Percentiles rank a stretch among this genome's conserved stretches.
Conservation (phyloP, 495 filamentous ascomycete genomes). For the Aspergillus indologenus region DNA sequence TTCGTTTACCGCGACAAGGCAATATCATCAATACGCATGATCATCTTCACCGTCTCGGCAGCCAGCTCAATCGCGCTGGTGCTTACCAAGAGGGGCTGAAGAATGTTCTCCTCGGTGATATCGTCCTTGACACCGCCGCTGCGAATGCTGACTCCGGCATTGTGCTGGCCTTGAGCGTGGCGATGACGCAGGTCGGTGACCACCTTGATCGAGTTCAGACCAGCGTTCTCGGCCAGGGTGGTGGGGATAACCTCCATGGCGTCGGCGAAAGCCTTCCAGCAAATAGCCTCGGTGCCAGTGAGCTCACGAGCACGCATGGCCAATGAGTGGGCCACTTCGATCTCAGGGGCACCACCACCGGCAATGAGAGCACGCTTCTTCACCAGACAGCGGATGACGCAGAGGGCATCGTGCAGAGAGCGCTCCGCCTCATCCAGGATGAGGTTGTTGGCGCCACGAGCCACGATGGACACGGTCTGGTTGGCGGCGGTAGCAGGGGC, state of each 20-base stretch:
- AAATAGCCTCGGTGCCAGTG: conserved; percentile 90
- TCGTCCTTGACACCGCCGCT: conserved; percentile 92
- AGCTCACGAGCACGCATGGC: conserved; percentile 76
- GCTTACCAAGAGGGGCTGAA: conserved; percentile 93
- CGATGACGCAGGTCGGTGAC: conserved; percentile 95
- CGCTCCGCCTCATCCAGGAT: conserved; percentile 97
- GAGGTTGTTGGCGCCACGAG: conserved; percentile 87
- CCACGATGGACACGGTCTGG: conserved; percentile 90
- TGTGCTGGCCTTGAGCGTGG: conserved; percentile 91
- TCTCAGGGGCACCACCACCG: conserved; percentile 92
- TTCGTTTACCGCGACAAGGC: conserved; percentile 57
- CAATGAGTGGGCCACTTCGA: conserved; percentile 83
- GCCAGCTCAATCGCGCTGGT: conserved; percentile 97
- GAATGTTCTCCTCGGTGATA: conserved; percentile 93
- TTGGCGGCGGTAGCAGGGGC: conserved; percentile 49
- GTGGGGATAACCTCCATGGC: conserved; percentile 97
- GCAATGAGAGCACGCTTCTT: conserved; percentile 98
- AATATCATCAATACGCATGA: conserved; percentile 95
- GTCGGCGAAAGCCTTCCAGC: conserved; percentile 97
- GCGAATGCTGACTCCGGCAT: conserved; percentile 95
- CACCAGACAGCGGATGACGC: conserved; percentile 94
- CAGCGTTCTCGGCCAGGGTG: conserved; percentile 94
- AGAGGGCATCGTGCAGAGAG: conserved; percentile 92
- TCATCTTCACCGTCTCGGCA: conserved; percentile 98
- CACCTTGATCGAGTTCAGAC: conserved; percentile 95